These are phyloP conservation scores for Petunia secreta DNA, from an alignment of 257 asterid genomes.

Conservation along the genomic window DNA sequence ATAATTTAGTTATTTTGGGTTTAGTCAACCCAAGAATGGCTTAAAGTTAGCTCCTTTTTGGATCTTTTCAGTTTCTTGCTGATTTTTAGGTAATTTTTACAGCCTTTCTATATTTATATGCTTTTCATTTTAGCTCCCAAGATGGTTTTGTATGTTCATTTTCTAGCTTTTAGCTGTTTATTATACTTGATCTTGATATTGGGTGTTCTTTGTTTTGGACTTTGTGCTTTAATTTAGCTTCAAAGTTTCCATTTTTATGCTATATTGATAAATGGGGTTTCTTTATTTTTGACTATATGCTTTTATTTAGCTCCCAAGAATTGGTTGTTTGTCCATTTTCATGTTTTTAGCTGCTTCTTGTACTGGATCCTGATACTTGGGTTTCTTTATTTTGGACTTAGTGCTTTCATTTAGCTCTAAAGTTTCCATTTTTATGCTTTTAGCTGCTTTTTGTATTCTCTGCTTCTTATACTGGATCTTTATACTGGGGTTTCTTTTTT, in stretches of 20 bases:
- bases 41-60: slow-evolving; percentile 23
- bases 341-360: neutral
- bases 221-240: too few relatives aligned
- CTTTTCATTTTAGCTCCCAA: neutral
- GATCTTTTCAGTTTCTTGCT: slow-evolving; percentile 22
- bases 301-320: neutral
- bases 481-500: neutral
- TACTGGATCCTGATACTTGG: neutral
- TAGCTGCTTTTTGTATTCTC: neutral
- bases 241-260: too few relatives aligned
- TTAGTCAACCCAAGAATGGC: slow-evolving; percentile 2
- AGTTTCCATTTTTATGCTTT: neutral
- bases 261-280: too few relatives aligned
- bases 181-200: too few relatives aligned
- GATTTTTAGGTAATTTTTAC: neutral
- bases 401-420: neutral
- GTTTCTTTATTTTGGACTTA: neutral
- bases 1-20: neutral
- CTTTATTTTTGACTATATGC: neutral
- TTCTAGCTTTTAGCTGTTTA: too few relatives aligned
- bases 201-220: too few relatives aligned
- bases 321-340: neutral
- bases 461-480: neutral
- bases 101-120: neutral
- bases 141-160: too few relatives aligned